Conservation (phyloP, 2,329 filamentous ascomycete genomes). For the Monilinia fructigena region DNA sequence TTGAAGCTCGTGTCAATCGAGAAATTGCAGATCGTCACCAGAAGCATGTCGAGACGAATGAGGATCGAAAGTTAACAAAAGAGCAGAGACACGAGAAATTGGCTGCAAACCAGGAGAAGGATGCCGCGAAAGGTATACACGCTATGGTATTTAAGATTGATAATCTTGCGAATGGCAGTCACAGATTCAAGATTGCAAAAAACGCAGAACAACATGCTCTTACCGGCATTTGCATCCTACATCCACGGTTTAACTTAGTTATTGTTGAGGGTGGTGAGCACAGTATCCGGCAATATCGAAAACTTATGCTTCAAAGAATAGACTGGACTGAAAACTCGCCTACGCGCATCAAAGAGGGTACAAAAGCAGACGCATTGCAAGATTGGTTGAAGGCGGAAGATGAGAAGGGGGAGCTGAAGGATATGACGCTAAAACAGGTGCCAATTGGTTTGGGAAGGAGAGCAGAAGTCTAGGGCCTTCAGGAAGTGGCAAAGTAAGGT, state of each 20-base stretch:
- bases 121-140: constrained; percentile 81
- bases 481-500: constrained; percentile 84
- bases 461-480: constrained; percentile 76
- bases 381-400: constrained; percentile 80
- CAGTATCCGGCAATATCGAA: constrained; percentile 81
- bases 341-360: constrained; percentile 60
- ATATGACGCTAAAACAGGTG: constrained; percentile 85
- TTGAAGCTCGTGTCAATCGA: constrained; percentile 88
- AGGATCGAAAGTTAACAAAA: constrained; percentile 82
- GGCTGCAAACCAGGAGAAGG: constrained; percentile 76
- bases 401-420: constrained; percentile 74
- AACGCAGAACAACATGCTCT: constrained; percentile 88
- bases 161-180: constrained; percentile 86
- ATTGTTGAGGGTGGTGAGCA: constrained; percentile 89
- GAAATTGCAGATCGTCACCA: constrained; percentile 86
- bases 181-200: constrained; percentile 87
- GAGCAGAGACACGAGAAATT: constrained; percentile 86
- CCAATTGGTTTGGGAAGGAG: constrained; percentile 84
- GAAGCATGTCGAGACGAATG: constrained; percentile 75
- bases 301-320: constrained; percentile 89
- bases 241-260: constrained; percentile 84
- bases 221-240: constrained; percentile 87
- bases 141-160: constrained; percentile 87
- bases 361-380: constrained; percentile 61
- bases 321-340: constrained; percentile 90